Percentiles rank a stretch among this genome's conserved stretches.
phyloP scores from a whole-genome alignment of 257 asterid genomes.

The Cordia subcordata region DNA sequence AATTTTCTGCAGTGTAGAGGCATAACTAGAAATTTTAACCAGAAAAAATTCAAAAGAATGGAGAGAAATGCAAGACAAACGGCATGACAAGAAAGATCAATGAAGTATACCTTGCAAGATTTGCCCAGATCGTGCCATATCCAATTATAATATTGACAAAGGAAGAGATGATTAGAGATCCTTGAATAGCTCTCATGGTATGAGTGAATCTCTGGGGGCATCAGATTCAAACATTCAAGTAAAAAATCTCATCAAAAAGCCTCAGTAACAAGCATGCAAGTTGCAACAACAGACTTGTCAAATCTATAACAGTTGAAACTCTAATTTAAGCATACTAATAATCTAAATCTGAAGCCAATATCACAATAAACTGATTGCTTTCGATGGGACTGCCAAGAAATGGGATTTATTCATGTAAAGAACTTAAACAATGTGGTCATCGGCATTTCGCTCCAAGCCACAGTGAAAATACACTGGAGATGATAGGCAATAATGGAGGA shows the following conservation, averaged over 20 bases:
- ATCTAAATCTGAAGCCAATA: too few relatives aligned
- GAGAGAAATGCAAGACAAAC: too few relatives aligned
- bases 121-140: conserved; percentile 78
- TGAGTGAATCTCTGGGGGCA: conserved; percentile 77
- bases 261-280: neutral
- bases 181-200: conserved; percentile 91
- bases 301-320: too few relatives aligned
- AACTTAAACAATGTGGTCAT: too few relatives aligned
- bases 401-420: too few relatives aligned
- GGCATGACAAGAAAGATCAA: neutral
- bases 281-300: neutral
- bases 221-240: conserved; percentile 16
- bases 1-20: conserved; percentile 43
- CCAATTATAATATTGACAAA: conserved; percentile 76
- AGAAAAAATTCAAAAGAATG: neutral
- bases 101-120: conserved; percentile 57
- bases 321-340: too few relatives aligned
- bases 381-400: too few relatives aligned
- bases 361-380: too few relatives aligned
- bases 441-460: too few relatives aligned
- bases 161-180: conserved; percentile 86
- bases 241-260: neutral
- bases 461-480: too few relatives aligned
- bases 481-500: too few relatives aligned
- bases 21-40: neutral